Evolutionary conservation across 768 basidiomycete species (phyloP).

Genomic region (Melanogaster broomeanus): DNA sequence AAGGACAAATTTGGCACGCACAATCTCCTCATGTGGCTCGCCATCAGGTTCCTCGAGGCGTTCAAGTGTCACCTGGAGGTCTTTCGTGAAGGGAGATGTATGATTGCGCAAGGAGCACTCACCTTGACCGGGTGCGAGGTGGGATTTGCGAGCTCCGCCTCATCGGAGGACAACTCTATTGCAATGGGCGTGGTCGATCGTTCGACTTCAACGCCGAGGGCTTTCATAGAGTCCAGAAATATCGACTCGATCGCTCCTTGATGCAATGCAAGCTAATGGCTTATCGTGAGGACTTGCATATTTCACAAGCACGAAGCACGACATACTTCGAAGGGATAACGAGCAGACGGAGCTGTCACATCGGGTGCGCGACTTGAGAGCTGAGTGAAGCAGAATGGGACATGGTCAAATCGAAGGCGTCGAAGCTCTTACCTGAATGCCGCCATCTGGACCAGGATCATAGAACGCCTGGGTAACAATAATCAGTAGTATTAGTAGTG

Average conservation of each 20-base stretch:
- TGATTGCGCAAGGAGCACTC: background rate
- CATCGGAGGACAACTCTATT: slow-evolving; percentile 30
- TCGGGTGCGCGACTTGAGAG: slow-evolving; percentile 63
- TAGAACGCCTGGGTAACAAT: slow-evolving; percentile 62
- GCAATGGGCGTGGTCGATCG: slow-evolving; percentile 31
- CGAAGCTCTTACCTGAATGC: slow-evolving; percentile 50
- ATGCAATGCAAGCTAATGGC: slow-evolving; percentile 30
- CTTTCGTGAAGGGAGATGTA: slow-evolving; percentile 1
- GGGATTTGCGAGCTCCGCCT: slow-evolving; percentile 21
- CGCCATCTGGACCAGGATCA: slow-evolving; percentile 60
- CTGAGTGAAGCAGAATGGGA: slow-evolving; percentile 33
- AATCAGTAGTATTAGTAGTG: background rate
- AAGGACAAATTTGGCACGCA: slow-evolving; percentile 73
- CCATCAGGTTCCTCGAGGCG: slow-evolving; percentile 28
- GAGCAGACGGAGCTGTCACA: slow-evolving; percentile 58
- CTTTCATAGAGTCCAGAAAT: slow-evolving; percentile 36
- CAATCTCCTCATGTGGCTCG: slow-evolving; percentile 48
- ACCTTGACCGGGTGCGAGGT: slow-evolving; percentile 25
- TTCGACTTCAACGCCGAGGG: slow-evolving; percentile 32
- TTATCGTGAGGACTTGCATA: background rate
- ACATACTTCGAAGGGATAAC: slow-evolving; percentile 70
- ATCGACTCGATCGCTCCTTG: slow-evolving; percentile 37
- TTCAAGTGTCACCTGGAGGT: slow-evolving; percentile 20
- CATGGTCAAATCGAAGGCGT: background rate
- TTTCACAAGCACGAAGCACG: too few species aligned